These are phyloP conservation scores for Phytophthora megakarya DNA, from an alignment of 352 stramenopile species.

Conservation along the genomic window DNA sequence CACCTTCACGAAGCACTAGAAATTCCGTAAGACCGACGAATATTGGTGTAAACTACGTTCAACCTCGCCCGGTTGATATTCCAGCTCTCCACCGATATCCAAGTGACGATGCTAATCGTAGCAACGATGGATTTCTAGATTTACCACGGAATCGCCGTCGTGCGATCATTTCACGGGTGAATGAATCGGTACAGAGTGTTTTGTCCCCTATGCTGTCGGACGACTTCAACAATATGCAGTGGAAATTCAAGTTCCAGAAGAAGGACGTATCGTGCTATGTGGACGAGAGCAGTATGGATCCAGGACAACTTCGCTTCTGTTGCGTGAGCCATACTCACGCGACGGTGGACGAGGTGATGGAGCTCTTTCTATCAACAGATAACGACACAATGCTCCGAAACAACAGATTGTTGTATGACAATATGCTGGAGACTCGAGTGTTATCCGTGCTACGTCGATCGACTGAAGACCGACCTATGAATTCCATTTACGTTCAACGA, in stretches of 20 bases:
- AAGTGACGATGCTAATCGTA: constrained; percentile 17
- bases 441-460: constrained; percentile 44
- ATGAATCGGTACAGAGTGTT: constrained; percentile 41
- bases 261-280: constrained; percentile 57
- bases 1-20: not conserved
- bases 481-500: constrained; percentile 42
- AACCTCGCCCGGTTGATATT: constrained; percentile 7
- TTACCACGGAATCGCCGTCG: constrained; percentile 29
- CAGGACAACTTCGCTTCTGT: constrained; percentile 54
- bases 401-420: constrained; percentile 54
- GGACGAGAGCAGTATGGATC: constrained; percentile 44
- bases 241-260: constrained; percentile 51
- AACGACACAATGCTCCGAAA: constrained; percentile 43
- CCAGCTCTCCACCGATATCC: constrained; percentile 1
- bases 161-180: constrained; percentile 30
- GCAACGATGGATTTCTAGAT: constrained; percentile 14
- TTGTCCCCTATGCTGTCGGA: constrained; percentile 55
- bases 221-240: constrained; percentile 35
- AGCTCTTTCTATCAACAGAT: constrained; percentile 50
- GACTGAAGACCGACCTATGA: constrained; percentile 42
- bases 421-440: constrained; percentile 46
- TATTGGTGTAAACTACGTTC: not conserved
- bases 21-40: not conserved
- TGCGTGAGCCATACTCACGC: constrained; percentile 52
- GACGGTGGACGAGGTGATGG: constrained; percentile 46